Conservation (phyloP, 2,329 filamentous ascomycete species). For the Incumbomyces lentus region DNA sequence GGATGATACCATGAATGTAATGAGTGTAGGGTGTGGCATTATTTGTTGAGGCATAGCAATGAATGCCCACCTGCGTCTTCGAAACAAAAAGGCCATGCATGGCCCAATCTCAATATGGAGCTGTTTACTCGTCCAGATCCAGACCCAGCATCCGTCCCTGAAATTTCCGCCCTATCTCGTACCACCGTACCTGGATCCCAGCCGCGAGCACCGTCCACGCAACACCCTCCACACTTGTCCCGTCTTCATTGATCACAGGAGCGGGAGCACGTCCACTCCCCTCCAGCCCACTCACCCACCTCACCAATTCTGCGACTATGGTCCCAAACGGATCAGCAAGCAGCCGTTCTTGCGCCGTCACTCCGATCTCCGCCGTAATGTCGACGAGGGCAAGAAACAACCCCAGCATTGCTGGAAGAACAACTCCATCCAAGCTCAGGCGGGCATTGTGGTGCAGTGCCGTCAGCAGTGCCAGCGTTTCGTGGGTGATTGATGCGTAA, state of each 20-base stretch:
- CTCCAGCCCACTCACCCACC: conserved; percentile 75
- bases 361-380: conserved; percentile 50
- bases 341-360: conserved; percentile 52
- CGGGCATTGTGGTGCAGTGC: conserved; percentile 45
- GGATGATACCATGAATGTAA: neutral
- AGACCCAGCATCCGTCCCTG: conserved; percentile 21
- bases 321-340: conserved; percentile 59
- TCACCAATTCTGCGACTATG: conserved; percentile 73
- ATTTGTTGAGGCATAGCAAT: too few relatives aligned
- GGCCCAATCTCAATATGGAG: neutral
- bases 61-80: too few relatives aligned
- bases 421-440: conserved; percentile 50
- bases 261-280: conserved; percentile 39
- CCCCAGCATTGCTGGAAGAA: conserved; percentile 68
- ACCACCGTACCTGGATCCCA: conserved; percentile 67
- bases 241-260: conserved; percentile 38
- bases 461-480: conserved; percentile 77
- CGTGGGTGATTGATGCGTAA: conserved; percentile 52
- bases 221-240: conserved; percentile 47
- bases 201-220: conserved; percentile 55
- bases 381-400: conserved; percentile 71
- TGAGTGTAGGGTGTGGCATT: too few relatives aligned
- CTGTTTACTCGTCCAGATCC: conserved; percentile 10
- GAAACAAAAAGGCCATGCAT: too few relatives aligned
- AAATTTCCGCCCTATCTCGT: conserved; percentile 44